Percentiles rank a stretch among this genome's conserved stretches.
Evolutionary conservation across 192 early-diverging fungal species (phyloP).

Genomic region (Umbelopsis sp.): DNA sequence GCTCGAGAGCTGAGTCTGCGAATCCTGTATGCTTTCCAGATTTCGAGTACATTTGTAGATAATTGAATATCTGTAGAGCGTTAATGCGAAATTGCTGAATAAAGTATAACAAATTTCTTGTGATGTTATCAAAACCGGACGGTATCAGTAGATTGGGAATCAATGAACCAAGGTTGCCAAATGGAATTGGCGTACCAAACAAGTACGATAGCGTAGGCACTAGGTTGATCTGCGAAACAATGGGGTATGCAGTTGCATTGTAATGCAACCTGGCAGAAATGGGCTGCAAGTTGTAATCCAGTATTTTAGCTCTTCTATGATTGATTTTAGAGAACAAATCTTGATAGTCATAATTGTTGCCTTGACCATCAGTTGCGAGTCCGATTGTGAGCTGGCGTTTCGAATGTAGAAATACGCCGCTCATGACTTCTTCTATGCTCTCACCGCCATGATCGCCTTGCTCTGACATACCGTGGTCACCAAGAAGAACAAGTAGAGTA

Average conservation of each 20-base stretch:
- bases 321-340: conserved; percentile 26
- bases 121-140: not conserved
- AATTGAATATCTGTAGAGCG: conserved; percentile 69
- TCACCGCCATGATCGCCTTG: conserved; percentile 98
- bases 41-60: conserved; percentile 60
- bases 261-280: conserved; percentile 29
- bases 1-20: conserved; percentile 42
- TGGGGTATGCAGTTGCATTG: conserved; percentile 42
- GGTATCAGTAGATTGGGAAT: conserved; percentile 85
- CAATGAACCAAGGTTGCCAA: conserved; percentile 86
- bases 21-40: conserved; percentile 59
- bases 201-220: conserved; percentile 83
- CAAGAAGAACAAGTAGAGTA: conserved; percentile 87
- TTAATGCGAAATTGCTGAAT: conserved; percentile 55
- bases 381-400: conserved; percentile 47
- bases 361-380: not conserved
- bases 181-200: conserved; percentile 88
- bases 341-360: conserved; percentile 9
- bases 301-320: not conserved
- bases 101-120: conserved; percentile 51
- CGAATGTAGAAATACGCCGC: conserved; percentile 83
- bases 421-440: conserved; percentile 85
- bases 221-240: conserved; percentile 89
- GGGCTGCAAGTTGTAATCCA: conserved; percentile 26
- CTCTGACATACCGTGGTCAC: conserved; percentile 96